Conservation (phyloP, 495 filamentous ascomycete genomes). For the Entonaema liquescens region DNA sequence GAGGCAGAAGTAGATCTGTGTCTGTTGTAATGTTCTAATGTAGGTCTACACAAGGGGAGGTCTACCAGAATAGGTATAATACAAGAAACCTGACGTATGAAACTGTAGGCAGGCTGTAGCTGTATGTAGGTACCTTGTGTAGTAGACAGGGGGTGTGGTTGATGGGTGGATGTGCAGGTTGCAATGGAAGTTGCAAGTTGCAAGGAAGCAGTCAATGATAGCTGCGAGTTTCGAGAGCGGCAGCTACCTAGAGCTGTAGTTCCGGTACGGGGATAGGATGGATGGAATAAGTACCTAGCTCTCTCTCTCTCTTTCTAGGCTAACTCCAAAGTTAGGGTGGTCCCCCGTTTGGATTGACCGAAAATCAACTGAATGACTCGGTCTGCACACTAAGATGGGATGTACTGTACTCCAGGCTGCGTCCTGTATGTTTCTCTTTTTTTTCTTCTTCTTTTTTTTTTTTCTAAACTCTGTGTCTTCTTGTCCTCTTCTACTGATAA, state of each 20-base stretch:
- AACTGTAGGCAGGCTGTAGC: constrained; percentile 17
- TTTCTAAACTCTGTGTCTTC: background rate
- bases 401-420: background rate
- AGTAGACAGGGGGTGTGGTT: constrained; percentile 10
- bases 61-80: constrained; percentile 9
- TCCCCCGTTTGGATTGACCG: constrained; percentile 31
- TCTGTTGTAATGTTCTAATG: too few species aligned
- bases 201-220: constrained; percentile 29
- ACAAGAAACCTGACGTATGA: constrained; percentile 16
- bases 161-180: background rate
- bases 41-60: constrained; percentile 6
- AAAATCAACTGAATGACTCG: constrained; percentile 50
- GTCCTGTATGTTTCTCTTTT: background rate
- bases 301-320: constrained; percentile 20
- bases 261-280: constrained; percentile 5
- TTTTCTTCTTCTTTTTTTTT: background rate
- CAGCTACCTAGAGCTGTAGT: constrained; percentile 30
- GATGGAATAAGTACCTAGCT: constrained; percentile 2
- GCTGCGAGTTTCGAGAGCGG: constrained; percentile 33
- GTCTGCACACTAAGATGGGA: constrained; percentile 13
- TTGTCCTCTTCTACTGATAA: constrained; percentile 3
- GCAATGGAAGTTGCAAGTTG: too few species aligned
- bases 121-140: constrained; percentile 36
- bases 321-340: constrained; percentile 19
- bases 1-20: constrained; percentile 2